A percentile compares a stretch with the other conserved stretches of the same genome.
phyloP scores from a whole-genome alignment of 148 eudicot genomes.

The Amaranthus hypochondriacus region DNA sequence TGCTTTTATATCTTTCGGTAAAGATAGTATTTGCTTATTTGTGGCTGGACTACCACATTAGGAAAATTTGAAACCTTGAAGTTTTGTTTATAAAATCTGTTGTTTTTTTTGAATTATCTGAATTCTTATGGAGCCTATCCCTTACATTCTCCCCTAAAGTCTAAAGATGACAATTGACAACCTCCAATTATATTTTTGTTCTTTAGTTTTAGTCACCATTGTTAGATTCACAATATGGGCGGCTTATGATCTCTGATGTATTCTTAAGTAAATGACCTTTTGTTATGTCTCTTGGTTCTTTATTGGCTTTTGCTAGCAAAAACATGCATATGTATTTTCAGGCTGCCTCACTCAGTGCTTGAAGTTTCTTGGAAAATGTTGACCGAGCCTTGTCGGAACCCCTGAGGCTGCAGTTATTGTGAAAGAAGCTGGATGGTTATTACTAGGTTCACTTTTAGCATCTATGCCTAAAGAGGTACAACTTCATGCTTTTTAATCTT shows the following conservation, averaged over 20 bases:
- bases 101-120: no score
- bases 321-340: slow-evolving; percentile 30
- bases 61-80: neutral
- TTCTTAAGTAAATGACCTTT: slow-evolving; percentile 2
- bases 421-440: slow-evolving; percentile 91
- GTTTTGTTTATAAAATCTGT: neutral
- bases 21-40: neutral
- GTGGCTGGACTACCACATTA: neutral
- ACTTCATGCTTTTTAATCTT: slow-evolving; percentile 12
- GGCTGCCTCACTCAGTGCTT: slow-evolving; percentile 89
- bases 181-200: no score
- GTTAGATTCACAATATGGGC: neutral
- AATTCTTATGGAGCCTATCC: no score
- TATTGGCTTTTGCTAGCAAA: slow-evolving; percentile 4
- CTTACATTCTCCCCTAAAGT: no score
- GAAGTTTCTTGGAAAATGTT: slow-evolving; percentile 86
- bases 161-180: no score
- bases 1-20: neutral
- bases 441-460: slow-evolving; percentile 80
- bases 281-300: neutral
- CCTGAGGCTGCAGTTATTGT: slow-evolving; percentile 65
- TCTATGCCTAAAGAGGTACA: slow-evolving; percentile 87
- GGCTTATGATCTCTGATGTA: neutral
- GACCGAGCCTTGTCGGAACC: slow-evolving; percentile 61
- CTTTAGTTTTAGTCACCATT: neutral